Conservation (phyloP, 139 green algal genomes). For the Picochlorum sp. region DNA sequence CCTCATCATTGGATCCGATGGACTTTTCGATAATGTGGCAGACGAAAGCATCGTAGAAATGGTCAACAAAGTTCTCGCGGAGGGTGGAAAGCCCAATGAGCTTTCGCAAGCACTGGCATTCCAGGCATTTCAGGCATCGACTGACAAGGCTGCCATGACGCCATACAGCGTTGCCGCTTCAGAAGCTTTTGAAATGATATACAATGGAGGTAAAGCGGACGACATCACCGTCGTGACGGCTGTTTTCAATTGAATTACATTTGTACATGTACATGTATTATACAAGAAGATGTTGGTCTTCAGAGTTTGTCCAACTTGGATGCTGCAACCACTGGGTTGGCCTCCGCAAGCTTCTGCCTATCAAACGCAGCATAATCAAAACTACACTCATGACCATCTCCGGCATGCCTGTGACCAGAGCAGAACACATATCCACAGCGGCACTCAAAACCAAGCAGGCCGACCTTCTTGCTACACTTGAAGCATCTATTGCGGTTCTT, state of each 20-base stretch:
- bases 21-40: constrained; percentile 84
- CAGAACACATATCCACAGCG: constrained; percentile 36
- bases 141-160: constrained; percentile 62
- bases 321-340: constrained; percentile 24
- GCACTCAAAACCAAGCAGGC: constrained; percentile 38
- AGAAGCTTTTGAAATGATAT: constrained; percentile 88
- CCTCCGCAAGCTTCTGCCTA: constrained; percentile 21
- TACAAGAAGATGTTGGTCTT: background rate
- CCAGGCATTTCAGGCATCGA: constrained; percentile 54
- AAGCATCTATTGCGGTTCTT: constrained; percentile 28
- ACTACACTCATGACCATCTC: constrained; percentile 21
- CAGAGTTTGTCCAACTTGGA: constrained; percentile 33
- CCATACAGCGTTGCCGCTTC: constrained; percentile 75
- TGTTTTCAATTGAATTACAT: background rate
- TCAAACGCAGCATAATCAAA: constrained; percentile 29
- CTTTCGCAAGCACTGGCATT: constrained; percentile 49
- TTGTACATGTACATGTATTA: background rate
- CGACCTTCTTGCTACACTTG: constrained; percentile 35
- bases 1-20: constrained; percentile 79
- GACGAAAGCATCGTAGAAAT: constrained; percentile 55
- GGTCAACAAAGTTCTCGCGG: constrained; percentile 16
- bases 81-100: constrained; percentile 9
- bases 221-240: constrained; percentile 66
- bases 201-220: constrained; percentile 69
- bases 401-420: constrained; percentile 29